Evolutionary conservation across 2,329 filamentous ascomycete genomes (phyloP), one percentile per base, ranked within the genome.

Genomic region (Pochonia chlamydosporia): DNA sequence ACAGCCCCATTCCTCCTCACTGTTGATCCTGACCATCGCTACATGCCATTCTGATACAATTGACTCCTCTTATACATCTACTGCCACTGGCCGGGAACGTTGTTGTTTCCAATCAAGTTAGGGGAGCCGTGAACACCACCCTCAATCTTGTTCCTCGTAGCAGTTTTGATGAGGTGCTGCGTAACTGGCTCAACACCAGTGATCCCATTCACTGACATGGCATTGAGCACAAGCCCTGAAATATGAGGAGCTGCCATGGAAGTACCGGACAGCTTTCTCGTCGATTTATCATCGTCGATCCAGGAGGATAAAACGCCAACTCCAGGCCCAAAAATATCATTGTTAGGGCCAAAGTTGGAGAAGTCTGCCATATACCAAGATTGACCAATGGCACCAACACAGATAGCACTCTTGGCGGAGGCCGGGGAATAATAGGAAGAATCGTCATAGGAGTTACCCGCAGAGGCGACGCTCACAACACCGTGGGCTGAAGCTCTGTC

Each of bases 161-260:
- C 39, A 7, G 40, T 23, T 9, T 20, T 26, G 5, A 37, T 28
- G 3, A 47, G 21, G 28, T 47, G 45, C 18, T 39, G 16, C 7
- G 45, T 47, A 8, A 43, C 45, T 7, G 18, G 35, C 10, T 18
- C 21, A 7, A 47, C 39, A 23, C 45, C 39, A 18, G 25, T 8
- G 16, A 35, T 18, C 8, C 31, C 40, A 23, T 43, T 18, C 2
- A 41, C 37, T 6, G 45, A 47, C 20, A 43, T 47, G 24, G 39
- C 39, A 56, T 79, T 79, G 2, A 71, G 63, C 3, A 69, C 74
- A 1, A 81, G 54, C 1, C 77, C 77, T n/a, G 71, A 67, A 44
- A 79, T 65, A 49, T 78, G 73, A 3, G 76, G 77, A 8, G 68
- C 61, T 9, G 76, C 71, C 73, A 78, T 78, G 0, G 70, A 76